Evolutionary conservation across 192 early-diverging fungal species (phyloP), one percentile per base, ranked within the genome.

Genomic region (Linnemannia elongata): DNA sequence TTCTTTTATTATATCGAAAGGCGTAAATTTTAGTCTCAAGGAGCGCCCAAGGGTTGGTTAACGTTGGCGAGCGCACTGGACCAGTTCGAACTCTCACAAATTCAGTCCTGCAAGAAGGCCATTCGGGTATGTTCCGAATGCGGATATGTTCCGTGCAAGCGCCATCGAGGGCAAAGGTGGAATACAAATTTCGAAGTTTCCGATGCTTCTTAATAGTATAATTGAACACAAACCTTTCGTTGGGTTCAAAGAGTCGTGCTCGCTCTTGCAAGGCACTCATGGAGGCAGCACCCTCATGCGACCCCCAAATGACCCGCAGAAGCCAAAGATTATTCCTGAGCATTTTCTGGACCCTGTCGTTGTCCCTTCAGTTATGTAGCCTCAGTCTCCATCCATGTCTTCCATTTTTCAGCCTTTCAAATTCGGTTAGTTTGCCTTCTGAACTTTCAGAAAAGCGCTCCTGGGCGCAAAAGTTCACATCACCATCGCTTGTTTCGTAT

Each of bases 91-190:
- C 71, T 42, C 39, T 72, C 71, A 45, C 71, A 24, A 72, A 22
- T 41, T 24, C 4, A 72, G 71, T 6, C 44, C 39, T 72, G 41
- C 71, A 72, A 42, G n/a, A 42, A n/a, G 66, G 22, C 41, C 71
- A 45, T 72, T 72, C 71, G 71, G 71, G 47, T 44, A 47, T 72
- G 71, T 72, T 72, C 71, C 71, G 39, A n/a, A n/a, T n/a, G n/a
- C n/a, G n/a, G 71, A 72, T 44, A 47, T 72, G 71, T 72, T 72
- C 71, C 71, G 39, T 72, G 20, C 71, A 72, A 42, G 71, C 71
- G 47, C 71, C 9, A 24, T 72, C 41, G 71, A 72, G 66, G 41
- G 71, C 71, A 72, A 72, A 24, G 71, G 42, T 22, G 24, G 41
- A 72, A 73, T 47, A n/a, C 72, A 73, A 18, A 17, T 69, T 35